Evolutionary conservation across 2,329 filamentous ascomycete species (phyloP).

Genomic region (Pyricularia pennisetigena): DNA sequence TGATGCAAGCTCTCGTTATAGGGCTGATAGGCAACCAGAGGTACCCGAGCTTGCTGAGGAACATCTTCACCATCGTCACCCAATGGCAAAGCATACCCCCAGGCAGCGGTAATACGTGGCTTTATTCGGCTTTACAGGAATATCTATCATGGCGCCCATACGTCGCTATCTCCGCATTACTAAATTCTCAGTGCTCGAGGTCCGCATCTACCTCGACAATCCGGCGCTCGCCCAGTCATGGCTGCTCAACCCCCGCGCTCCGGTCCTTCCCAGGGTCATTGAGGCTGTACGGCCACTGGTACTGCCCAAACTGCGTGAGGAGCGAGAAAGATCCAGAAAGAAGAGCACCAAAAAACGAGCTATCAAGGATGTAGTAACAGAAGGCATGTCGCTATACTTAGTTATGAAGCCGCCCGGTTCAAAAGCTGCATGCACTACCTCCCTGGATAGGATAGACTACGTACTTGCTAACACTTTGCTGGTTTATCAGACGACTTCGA

Average conservation of each 20-base stretch:
- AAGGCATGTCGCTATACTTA: slow-evolving; percentile 47
- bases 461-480: background rate
- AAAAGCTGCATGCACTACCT: slow-evolving; percentile 4
- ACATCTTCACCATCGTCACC: background rate
- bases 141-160: slow-evolving; percentile 64
- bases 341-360: slow-evolving; percentile 63
- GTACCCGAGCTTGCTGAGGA: background rate
- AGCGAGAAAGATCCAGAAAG: slow-evolving; percentile 57
- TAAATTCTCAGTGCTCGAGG: slow-evolving; percentile 91
- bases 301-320: slow-evolving; percentile 82
- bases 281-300: slow-evolving; percentile 77
- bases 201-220: slow-evolving; percentile 90
- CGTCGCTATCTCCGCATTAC: slow-evolving; percentile 86
- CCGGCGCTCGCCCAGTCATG: slow-evolving; percentile 75
- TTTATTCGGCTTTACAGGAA: background rate
- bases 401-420: background rate
- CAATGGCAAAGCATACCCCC: background rate
- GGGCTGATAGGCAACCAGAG: slow-evolving; percentile 2
- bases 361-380: slow-evolving; percentile 78
- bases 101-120: background rate
- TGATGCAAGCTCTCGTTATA: slow-evolving; percentile 3
- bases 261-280: slow-evolving; percentile 74
- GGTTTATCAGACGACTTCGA: slow-evolving; percentile 79
- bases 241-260: slow-evolving; percentile 68
- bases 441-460: no score